Base-by-base conservation (phyloP, 2,329 filamentous ascomycete genomes). In the Phaeosphaeria sp. region DNA sequence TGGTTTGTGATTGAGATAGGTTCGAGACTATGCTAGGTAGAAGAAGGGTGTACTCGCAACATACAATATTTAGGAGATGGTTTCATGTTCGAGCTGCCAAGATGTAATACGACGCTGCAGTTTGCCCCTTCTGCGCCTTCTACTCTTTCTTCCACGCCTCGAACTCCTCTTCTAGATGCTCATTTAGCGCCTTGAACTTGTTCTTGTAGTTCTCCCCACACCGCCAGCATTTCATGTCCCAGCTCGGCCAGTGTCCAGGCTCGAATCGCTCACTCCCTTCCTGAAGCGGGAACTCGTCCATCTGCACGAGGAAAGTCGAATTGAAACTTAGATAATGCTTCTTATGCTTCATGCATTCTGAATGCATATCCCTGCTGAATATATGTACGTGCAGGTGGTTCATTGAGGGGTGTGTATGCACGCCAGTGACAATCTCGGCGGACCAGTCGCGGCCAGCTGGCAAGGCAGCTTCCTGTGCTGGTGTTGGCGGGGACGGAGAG, bases 291-390 rank as follows among this genome's bases (percentile, higher is more conserved):
- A 97, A 94, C 58, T 93, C 90, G 21, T 87, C 87, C 23, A 98
- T 71, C 17, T 84, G 82, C 13, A 98, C 85, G 21, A 99, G 86
- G 74, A 98, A 99, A 3, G 86, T 85, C 52, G 93, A 96, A 30
- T 86, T 88, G 78, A 98, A 98, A 63, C 90, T 95, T 72, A 95
- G 92, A 79, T 97, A 98, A 78, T 98, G 95, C 75, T 93, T 94
- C 63, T 88, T 84, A 72, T 94, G 88, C 78, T 89, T 91, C 77
- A 97, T 65, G 46, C 83, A 84, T 11, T 85, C 83, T 39, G 89
- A 92, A 67, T 87, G 83, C 83, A 91, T 89, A 74, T 99, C 95
- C 18, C 87, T 82, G 41, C 90, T 92, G 56, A 98, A 79, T 27
- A 98, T 87, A 76, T 99, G 95, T 3, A 98, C 83, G 77, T 99